Conservation (phyloP, 164 flowering plant species). For the Berberis thunbergii region DNA sequence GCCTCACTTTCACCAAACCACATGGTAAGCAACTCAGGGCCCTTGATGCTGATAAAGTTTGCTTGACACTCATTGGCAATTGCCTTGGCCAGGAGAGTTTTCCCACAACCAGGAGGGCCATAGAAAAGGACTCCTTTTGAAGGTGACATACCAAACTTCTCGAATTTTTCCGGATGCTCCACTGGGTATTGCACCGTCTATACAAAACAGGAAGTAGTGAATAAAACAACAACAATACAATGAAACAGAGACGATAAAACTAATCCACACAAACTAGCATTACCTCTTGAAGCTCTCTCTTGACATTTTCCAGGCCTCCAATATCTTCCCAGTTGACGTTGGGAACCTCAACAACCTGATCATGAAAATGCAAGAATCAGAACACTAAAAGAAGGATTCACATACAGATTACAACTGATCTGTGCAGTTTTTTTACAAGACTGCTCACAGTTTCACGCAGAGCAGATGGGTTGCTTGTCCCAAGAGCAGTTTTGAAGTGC, state of each 20-base stretch:
- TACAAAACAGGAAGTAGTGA: background rate
- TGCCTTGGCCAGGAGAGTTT: constrained; percentile 69
- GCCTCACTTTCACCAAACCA: constrained; percentile 92
- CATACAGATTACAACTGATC: background rate
- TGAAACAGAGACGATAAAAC: background rate
- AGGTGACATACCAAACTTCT: constrained; percentile 80
- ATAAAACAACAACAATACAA: background rate
- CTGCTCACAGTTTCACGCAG: constrained; percentile 28
- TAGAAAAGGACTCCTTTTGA: constrained; percentile 77
- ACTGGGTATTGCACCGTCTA: constrained; percentile 83
- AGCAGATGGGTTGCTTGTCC: constrained; percentile 72
- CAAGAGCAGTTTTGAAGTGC: constrained; percentile 68
- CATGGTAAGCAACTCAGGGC: constrained; percentile 78
- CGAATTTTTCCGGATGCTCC: constrained; percentile 81
- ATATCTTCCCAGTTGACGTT: no score
- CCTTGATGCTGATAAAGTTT: constrained; percentile 71
- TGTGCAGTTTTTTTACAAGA: background rate
- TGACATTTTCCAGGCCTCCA: no score
- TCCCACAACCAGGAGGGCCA: constrained; percentile 82
- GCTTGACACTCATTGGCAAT: constrained; percentile 86
- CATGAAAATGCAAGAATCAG: background rate
- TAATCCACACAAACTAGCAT: no score
- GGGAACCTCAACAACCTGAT: no score
- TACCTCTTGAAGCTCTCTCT: no score
- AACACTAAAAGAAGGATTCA: background rate